phyloP scores from a whole-genome alignment of 495 filamentous ascomycete genomes.

The Trichoderma erinaceum region DNA sequence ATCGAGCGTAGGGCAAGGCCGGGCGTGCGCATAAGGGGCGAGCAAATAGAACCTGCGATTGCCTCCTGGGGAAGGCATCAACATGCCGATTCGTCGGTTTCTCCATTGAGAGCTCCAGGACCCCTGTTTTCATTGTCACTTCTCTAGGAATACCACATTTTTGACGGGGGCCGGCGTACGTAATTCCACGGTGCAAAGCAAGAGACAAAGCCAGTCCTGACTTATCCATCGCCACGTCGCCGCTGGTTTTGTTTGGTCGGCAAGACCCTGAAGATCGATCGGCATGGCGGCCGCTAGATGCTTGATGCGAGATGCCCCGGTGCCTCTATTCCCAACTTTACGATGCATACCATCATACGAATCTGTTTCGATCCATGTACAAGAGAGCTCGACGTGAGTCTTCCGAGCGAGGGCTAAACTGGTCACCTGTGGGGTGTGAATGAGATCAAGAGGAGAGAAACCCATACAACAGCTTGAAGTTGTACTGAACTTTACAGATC shows the following conservation, averaged over 20 bases:
- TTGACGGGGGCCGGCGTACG: no score
- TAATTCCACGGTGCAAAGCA: not conserved
- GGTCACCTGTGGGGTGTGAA: no score
- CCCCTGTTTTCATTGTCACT: no score
- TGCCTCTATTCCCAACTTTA: not conserved
- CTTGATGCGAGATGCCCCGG: not conserved
- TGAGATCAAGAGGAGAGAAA: no score
- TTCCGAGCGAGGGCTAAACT: no score
- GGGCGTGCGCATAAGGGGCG: not conserved
- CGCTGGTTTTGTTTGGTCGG: not conserved
- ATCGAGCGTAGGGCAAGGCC: not conserved
- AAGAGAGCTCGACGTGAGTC: no score
- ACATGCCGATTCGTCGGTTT: not conserved
- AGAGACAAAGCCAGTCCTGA: not conserved
- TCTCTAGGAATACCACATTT: no score
- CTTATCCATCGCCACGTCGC: not conserved
- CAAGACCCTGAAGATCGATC: conserved; percentile 3
- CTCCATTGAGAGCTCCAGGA: no score
- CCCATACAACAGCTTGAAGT: no score
- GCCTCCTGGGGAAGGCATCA: not conserved
- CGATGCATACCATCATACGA: no score
- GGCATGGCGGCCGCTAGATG: not conserved
- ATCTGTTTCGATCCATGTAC: no score
- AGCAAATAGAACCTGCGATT: not conserved
- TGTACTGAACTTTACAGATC: no score